phyloP scores from a whole-genome alignment of 352 stramenopile genomes.

The Lagenidium sp. region DNA sequence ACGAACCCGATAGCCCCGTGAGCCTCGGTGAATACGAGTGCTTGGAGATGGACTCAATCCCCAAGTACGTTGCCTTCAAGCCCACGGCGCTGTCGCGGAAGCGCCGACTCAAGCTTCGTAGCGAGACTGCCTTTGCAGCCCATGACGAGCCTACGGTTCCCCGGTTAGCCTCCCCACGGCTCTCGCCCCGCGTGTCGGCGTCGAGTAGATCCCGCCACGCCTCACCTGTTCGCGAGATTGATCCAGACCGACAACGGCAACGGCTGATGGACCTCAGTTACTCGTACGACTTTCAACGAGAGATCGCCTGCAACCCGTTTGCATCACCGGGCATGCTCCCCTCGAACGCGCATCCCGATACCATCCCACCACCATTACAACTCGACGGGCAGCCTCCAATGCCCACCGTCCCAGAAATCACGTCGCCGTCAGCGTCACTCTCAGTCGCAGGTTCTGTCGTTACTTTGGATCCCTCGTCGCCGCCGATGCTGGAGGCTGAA shows the following conservation, averaged over 20 bases:
- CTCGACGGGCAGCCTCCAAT: not conserved
- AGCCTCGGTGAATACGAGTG: constrained; percentile 64
- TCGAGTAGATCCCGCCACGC: constrained; percentile 3
- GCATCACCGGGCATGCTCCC: constrained; percentile 10
- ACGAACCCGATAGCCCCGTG: constrained; percentile 36
- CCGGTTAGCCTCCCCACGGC: not conserved
- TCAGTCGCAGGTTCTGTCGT: no score
- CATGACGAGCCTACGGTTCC: constrained; percentile 1
- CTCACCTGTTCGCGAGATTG: no score
- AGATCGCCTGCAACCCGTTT: constrained; percentile 49
- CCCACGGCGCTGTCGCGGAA: constrained; percentile 20
- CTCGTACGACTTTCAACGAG: constrained; percentile 57
- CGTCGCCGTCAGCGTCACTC: no score
- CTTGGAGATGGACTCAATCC: constrained; percentile 62
- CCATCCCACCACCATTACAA: not conserved
- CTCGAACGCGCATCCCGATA: not conserved
- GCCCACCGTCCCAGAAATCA: constrained; percentile 10
- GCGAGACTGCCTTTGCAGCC: constrained; percentile 18
- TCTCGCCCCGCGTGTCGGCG: not conserved
- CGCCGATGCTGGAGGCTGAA: no score
- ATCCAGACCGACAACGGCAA: no score
- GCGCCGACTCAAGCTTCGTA: constrained; percentile 9
- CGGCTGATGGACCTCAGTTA: constrained; percentile 55
- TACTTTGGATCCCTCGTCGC: no score
- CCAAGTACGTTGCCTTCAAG: constrained; percentile 64